These are phyloP conservation scores for Mycena polygramma DNA, from an alignment of 768 basidiomycete genomes.

Conservation along the genomic window DNA sequence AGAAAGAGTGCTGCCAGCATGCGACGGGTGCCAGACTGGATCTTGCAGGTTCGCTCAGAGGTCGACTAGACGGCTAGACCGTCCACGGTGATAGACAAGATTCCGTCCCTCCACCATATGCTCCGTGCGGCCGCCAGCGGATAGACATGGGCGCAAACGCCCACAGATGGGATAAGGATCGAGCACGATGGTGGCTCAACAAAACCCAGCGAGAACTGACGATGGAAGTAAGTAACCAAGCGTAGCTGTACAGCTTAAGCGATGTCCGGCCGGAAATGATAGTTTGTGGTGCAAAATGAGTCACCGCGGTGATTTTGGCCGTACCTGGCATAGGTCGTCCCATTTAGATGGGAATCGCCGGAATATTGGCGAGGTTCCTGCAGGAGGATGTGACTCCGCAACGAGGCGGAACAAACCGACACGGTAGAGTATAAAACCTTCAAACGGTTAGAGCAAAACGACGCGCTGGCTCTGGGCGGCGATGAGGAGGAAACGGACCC, in stretches of 20 bases:
- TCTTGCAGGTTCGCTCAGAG: conserved; percentile 6
- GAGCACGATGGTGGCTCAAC: conserved; percentile 21
- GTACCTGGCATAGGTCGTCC: background rate
- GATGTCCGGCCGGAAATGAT: conserved; percentile 16
- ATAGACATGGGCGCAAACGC: background rate
- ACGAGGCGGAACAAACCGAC: background rate
- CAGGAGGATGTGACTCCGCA: background rate
- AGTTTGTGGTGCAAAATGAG: conserved; percentile 7
- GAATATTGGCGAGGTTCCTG: conserved; percentile 2
- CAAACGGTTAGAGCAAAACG: conserved; percentile 17
- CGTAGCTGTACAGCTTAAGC: conserved; percentile 13
- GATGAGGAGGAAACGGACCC: conserved; percentile 6
- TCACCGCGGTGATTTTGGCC: background rate
- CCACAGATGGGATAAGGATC: conserved; percentile 23
- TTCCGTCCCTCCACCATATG: conserved; percentile 16
- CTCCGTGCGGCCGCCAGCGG: conserved; percentile 13
- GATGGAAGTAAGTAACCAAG: conserved; percentile 5
- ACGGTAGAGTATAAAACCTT: background rate
- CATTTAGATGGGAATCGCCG: conserved; percentile 17
- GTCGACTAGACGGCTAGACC: background rate
- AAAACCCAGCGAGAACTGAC: background rate
- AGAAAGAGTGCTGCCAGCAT: conserved; percentile 17
- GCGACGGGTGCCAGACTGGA: conserved; percentile 10
- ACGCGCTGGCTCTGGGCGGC: conserved; percentile 15
- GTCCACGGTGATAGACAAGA: conserved; percentile 14